Conservation (phyloP, 2,329 filamentous ascomycete species). For the Tolypocladium endophyticum region DNA sequence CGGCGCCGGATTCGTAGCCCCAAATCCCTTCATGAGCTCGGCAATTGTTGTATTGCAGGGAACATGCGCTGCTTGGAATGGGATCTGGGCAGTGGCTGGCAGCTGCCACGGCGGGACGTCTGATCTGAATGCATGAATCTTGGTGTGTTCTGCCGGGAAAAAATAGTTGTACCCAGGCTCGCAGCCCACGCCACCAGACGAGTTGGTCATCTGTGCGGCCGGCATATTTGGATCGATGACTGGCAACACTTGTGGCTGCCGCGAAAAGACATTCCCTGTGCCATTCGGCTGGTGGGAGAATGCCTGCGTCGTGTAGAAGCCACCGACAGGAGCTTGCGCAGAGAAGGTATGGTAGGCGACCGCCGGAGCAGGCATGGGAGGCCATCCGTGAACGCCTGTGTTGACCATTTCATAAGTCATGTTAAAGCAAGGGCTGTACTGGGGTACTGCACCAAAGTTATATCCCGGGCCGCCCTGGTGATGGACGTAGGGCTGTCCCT, state of each 20-base stretch:
- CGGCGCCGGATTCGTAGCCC: constrained; percentile 37
- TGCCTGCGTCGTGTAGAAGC: constrained; percentile 14
- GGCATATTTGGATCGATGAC: constrained; percentile 33
- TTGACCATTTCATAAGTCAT: constrained; percentile 15
- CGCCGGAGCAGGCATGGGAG: neutral
- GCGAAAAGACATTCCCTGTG: constrained; percentile 20
- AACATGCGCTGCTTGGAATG: constrained; percentile 40
- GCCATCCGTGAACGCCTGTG: constrained; percentile 7
- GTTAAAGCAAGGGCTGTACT: constrained; percentile 10
- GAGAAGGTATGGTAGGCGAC: neutral
- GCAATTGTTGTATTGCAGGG: constrained; percentile 41
- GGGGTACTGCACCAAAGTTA: constrained; percentile 15
- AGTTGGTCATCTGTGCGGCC: constrained; percentile 44
- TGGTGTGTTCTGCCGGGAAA: constrained; percentile 47
- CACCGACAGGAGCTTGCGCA: constrained; percentile 7
- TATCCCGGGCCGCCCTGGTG: constrained; percentile 25
- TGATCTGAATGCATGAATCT: constrained; percentile 47
- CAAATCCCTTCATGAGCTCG: constrained; percentile 48
- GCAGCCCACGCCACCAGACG: constrained; percentile 44
- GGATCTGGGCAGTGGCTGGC: constrained; percentile 27
- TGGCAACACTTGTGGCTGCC: constrained; percentile 31
- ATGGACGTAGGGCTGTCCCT: constrained; percentile 27
- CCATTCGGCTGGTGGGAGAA: constrained; percentile 28
- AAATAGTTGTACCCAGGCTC: constrained; percentile 56
- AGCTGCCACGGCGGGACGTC: constrained; percentile 42